Evolutionary conservation across 805 yeast species (phyloP).

Genomic region (Candida xyloterini): DNA sequence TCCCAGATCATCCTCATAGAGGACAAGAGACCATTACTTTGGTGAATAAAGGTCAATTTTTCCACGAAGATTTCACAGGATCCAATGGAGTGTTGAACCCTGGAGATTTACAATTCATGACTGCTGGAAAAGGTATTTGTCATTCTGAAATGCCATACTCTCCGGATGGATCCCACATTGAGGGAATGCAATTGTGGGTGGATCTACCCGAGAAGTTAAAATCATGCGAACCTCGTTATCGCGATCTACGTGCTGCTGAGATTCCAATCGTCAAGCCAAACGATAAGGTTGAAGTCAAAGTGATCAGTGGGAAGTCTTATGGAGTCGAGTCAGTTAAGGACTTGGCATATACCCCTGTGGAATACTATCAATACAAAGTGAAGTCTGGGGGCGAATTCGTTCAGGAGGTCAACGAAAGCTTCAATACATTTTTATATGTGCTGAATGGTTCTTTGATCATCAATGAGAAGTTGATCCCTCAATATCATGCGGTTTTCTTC

Average conservation of each 20-base stretch:
- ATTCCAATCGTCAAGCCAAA: conserved; percentile 67
- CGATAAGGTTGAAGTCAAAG: conserved; percentile 63
- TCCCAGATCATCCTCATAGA: conserved; percentile 81
- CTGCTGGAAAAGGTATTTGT: conserved; percentile 85
- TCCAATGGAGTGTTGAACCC: conserved; percentile 70
- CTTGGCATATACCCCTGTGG: conserved; percentile 78
- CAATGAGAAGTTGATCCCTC: conserved; percentile 40
- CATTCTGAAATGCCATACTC: conserved; percentile 84
- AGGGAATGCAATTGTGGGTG: conserved; percentile 86
- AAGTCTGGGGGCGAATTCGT: conserved; percentile 61
- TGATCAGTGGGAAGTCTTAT: conserved; percentile 73
- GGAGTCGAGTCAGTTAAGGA: conserved; percentile 74
- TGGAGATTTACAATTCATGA: conserved; percentile 92
- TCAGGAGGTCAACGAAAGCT: conserved; percentile 58
- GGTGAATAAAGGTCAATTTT: conserved; percentile 60
- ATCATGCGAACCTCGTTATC: conserved; percentile 66
- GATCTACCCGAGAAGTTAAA: conserved; percentile 69
- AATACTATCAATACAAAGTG: conserved; percentile 64
- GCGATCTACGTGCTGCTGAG: conserved; percentile 68
- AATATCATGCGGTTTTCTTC: conserved; percentile 58
- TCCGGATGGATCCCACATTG: conserved; percentile 44
- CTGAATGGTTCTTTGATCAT: conserved; percentile 58
- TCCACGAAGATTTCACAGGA: conserved; percentile 87
- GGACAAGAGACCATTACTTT: conserved; percentile 82
- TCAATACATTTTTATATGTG: conserved; percentile 68